A percentile compares a stretch with the other conserved stretches of the same genome.
phyloP scores from a whole-genome alignment of 768 basidiomycete genomes.

The Boletus coccyginus region DNA sequence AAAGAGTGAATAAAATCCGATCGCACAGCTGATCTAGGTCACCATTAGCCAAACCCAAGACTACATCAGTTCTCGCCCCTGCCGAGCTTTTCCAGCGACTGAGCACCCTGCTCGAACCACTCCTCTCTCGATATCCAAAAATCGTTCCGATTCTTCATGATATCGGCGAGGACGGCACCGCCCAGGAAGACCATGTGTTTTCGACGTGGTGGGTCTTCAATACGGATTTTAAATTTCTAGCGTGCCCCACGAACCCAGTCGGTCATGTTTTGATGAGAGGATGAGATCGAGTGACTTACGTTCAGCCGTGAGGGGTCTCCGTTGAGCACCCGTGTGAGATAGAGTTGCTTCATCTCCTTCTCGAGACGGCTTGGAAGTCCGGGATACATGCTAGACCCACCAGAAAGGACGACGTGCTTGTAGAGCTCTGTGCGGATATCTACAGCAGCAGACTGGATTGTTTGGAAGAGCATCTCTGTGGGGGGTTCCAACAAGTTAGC shows the following conservation, averaged over 20 bases:
- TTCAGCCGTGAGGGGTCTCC: conserved; percentile 82
- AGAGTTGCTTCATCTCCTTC: conserved; percentile 99
- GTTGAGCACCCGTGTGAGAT: conserved; percentile 83
- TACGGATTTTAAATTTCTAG: conserved; percentile 99
- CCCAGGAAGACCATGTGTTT: conserved; percentile 99
- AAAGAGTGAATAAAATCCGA: background rate
- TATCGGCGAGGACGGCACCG: conserved; percentile 96
- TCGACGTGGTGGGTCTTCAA: conserved; percentile 96
- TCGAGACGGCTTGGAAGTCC: conserved; percentile 95
- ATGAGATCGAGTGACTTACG: conserved; percentile 47
- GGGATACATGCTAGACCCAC: conserved; percentile 98
- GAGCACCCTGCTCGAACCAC: conserved; percentile 89
- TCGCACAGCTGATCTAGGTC: background rate
- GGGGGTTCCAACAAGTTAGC: background rate
- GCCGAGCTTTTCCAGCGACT: conserved; percentile 83
- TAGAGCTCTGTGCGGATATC: conserved; percentile 90
- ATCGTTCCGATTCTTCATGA: conserved; percentile 92
- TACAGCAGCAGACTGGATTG: conserved; percentile 88
- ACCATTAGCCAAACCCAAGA: background rate
- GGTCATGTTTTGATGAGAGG: background rate
- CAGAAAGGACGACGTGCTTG: conserved; percentile 97
- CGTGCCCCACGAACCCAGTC: background rate
- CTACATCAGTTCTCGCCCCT: conserved; percentile 49
- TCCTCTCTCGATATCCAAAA: conserved; percentile 96
- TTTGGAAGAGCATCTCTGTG: conserved; percentile 94